Evolutionary conservation across 2,329 filamentous ascomycete genomes (phyloP), one percentile per base, ranked within the genome.

Genomic region (Colletotrichum sojae): DNA sequence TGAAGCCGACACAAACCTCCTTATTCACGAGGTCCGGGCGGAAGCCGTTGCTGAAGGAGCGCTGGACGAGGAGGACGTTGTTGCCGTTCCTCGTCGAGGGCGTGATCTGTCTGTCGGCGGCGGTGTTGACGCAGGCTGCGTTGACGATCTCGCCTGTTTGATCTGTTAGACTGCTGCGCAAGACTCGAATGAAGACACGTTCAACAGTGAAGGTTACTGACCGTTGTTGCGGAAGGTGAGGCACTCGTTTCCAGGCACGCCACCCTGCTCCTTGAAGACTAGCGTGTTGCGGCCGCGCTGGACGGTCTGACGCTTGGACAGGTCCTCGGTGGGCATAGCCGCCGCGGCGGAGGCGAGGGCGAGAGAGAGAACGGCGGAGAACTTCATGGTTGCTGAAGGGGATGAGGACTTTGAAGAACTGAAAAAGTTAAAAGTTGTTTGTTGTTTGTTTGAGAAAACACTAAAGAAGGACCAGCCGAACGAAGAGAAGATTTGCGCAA

Each of bases 201-300:
- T 6, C 8, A 4, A 18, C 12, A 4, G 5, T 10, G 16, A 8
- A 31, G 9, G 46, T 25, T 9, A 5, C 63, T 13, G 70, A 79
- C 79, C 80, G 61, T 82, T 82, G 71, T 83, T 83, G 64, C 81
- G 77, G 72, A 83, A 82, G 15, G 80, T 82, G n/a, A 83, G 72
- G 67, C 76, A 78, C 71, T 79, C 76, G 63, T 79, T 78, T 55
- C 77, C 77, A 0, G 78, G 74, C 6, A 83, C 73, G 20, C 81
- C 80, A 18, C 74, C 75, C 56, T 79, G 73, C 71, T 83, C 80
- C 45, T 77, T 79, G 67, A 81, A 76, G n/a, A 82, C 80, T 5
- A 81, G 70, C 63, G 48, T 73, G 64, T 22, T 27, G n/a, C 6
- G 16, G 27, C 60, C 55, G 25, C 59, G 36, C 27, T 58, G 25